Conservation (phyloP, 441 rosid species). For the Dalechampia spathulata region DNA sequence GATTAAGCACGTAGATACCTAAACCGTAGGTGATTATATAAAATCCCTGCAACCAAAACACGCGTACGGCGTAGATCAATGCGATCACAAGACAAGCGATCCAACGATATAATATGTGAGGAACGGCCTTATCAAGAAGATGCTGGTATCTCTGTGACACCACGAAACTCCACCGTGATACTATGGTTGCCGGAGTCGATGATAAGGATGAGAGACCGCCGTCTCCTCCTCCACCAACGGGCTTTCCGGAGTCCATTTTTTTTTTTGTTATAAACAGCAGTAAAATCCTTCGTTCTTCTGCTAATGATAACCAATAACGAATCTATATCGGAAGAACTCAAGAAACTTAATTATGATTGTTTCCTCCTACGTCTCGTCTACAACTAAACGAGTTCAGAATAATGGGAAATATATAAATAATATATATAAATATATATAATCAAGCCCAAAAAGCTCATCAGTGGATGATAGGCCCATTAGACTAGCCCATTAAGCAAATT, state of each 20-base stretch:
- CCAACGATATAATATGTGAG: constrained; percentile 65
- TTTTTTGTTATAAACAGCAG: no score
- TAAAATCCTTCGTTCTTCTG: no score
- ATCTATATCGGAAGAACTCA: no score
- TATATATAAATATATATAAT: no score
- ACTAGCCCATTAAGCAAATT: no score
- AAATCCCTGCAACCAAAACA: constrained; percentile 68
- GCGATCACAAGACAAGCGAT: constrained; percentile 42
- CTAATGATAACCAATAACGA: no score
- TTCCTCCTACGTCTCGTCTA: no score
- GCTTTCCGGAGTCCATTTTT: constrained; percentile 43
- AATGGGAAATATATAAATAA: no score
- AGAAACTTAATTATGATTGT: no score
- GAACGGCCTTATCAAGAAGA: constrained; percentile 71
- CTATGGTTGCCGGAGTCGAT: constrained; percentile 36
- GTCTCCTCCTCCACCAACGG: constrained; percentile 26
- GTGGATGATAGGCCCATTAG: no score
- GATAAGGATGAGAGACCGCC: constrained; percentile 29
- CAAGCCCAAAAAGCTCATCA: no score
- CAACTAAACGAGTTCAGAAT: no score
- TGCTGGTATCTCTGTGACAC: constrained; percentile 58
- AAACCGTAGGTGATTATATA: constrained; percentile 78
- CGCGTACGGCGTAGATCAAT: constrained; percentile 59
- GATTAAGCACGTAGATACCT: constrained; percentile 65
- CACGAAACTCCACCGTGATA: constrained; percentile 39